These are phyloP conservation scores for Tuber borchii DNA, from an alignment of 495 filamentous ascomycete genomes.

Conservation along the genomic window DNA sequence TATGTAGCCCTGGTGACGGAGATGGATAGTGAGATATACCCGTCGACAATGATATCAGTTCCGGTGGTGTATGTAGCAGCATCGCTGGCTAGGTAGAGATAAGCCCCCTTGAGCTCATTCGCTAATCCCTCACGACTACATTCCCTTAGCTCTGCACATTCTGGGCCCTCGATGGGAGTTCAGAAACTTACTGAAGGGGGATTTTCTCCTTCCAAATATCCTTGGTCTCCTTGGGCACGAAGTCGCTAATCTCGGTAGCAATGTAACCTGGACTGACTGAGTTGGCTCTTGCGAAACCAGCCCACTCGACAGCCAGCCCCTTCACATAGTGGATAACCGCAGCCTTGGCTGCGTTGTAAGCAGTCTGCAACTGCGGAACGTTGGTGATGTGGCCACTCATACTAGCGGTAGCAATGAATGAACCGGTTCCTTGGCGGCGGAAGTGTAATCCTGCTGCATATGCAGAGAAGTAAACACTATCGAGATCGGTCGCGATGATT, in stretches of 20 bases:
- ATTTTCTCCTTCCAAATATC: slow-evolving; percentile 71
- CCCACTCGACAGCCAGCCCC: too few species aligned
- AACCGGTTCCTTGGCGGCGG: slow-evolving; percentile 48
- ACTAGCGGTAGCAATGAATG: slow-evolving; percentile 41
- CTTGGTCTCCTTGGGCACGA: slow-evolving; percentile 64
- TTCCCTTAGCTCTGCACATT: slow-evolving; percentile 17
- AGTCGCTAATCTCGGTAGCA: slow-evolving; percentile 64
- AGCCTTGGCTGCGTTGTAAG: slow-evolving; percentile 85
- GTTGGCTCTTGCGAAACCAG: too few species aligned
- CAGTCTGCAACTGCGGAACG: slow-evolving; percentile 74
- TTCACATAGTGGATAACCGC: slow-evolving; percentile 75
- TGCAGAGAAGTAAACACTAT: slow-evolving; percentile 77
- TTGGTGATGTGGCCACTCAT: slow-evolving; percentile 68
- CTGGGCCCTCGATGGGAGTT: neutral
- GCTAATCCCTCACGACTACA: slow-evolving; percentile 60
- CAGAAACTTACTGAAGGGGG: slow-evolving; percentile 61
- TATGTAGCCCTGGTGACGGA: neutral
- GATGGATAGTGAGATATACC: slow-evolving; percentile 42
- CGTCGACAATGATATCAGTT: slow-evolving; percentile 70
- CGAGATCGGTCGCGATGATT: slow-evolving; percentile 68
- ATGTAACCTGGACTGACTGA: too few species aligned
- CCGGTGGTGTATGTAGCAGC: too few species aligned
- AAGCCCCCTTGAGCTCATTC: slow-evolving; percentile 79
- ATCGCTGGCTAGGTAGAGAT: slow-evolving; percentile 79
- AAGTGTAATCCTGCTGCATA: slow-evolving; percentile 69